Percentiles rank a stretch among this genome's conserved stretches.
phyloP scores from a whole-genome alignment of 257 asterid species.

The Scutellaria barbata region DNA sequence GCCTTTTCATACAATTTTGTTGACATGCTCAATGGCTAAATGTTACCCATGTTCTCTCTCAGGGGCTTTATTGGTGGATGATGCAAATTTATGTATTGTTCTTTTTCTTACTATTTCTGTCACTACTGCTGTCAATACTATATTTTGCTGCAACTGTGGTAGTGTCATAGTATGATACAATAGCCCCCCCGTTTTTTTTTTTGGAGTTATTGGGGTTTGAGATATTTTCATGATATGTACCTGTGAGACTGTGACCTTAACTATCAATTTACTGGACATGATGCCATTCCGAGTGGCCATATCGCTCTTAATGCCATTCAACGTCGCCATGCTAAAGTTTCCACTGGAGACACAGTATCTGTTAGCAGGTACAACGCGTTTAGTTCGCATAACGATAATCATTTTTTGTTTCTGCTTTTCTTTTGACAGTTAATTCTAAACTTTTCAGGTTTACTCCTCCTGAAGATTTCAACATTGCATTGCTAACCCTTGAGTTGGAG shows the following conservation, averaged over 20 bases:
- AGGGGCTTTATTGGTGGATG: background rate
- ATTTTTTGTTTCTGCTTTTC: conserved; percentile 1
- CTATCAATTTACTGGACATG: conserved; percentile 65
- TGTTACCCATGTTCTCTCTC: background rate
- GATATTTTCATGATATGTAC: conserved; percentile 1
- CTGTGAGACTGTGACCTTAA: conserved; percentile 69
- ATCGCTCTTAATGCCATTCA: conserved; percentile 88
- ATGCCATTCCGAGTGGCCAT: conserved; percentile 58
- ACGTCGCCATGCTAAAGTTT: conserved; percentile 87
- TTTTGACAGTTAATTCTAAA: conserved; percentile 27
- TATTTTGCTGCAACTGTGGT: conserved; percentile 8
- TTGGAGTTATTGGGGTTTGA: conserved; percentile 26
- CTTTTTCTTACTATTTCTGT: conserved; percentile 16
- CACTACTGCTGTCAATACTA: background rate
- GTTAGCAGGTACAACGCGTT: conserved; percentile 63
- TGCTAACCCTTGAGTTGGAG: conserved; percentile 94
- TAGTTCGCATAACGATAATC: conserved; percentile 16
- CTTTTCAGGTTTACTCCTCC: conserved; percentile 77
- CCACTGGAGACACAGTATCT: conserved; percentile 73
- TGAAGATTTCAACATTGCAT: conserved; percentile 75
- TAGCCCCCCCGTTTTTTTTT: background rate
- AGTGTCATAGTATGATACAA: background rate
- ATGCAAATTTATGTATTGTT: background rate
- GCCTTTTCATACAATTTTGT: background rate
- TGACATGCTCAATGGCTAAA: conserved; percentile 15